These are phyloP conservation scores for Phoma herbarum DNA, from an alignment of 2,329 filamentous ascomycete genomes.

Conservation along the genomic window DNA sequence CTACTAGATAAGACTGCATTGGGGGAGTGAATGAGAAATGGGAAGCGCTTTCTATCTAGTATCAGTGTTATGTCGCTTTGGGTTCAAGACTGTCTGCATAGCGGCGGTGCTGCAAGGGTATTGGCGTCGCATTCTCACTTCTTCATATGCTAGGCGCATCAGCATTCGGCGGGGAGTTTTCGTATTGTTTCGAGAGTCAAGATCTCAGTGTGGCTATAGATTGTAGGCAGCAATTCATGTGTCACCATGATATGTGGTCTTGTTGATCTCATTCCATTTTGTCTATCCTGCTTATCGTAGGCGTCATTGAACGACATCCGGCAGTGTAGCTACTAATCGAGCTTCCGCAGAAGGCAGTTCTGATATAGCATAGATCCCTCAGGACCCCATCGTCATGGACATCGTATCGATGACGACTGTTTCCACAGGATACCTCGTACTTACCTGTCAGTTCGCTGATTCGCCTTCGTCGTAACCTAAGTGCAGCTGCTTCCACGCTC, in stretches of 20 bases:
- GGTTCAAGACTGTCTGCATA: conserved; percentile 23
- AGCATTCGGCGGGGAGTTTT: neutral
- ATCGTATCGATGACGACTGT: no score
- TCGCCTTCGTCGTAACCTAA: no score
- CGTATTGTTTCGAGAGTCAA: neutral
- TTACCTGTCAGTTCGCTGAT: neutral
- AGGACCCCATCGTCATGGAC: no score
- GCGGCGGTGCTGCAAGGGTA: conserved; percentile 24
- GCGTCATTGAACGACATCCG: no score
- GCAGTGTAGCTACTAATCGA: no score
- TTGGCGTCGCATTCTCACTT: conserved; percentile 16
- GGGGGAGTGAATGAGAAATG: neutral
- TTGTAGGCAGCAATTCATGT: neutral
- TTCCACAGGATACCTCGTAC: neutral
- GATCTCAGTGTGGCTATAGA: neutral
- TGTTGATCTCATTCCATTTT: neutral
- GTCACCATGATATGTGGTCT: neutral
- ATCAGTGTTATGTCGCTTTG: conserved; percentile 1
- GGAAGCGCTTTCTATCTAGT: neutral
- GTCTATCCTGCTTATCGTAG: no score
- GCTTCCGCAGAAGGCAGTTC: no score
- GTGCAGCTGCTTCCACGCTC: neutral
- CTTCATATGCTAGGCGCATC: neutral
- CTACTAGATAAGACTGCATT: conserved; percentile 22
- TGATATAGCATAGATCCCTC: no score